These are phyloP conservation scores for Pseudognaphalium luteoalbum DNA, from an alignment of 129 eudicot genomes.

Conservation along the genomic window DNA sequence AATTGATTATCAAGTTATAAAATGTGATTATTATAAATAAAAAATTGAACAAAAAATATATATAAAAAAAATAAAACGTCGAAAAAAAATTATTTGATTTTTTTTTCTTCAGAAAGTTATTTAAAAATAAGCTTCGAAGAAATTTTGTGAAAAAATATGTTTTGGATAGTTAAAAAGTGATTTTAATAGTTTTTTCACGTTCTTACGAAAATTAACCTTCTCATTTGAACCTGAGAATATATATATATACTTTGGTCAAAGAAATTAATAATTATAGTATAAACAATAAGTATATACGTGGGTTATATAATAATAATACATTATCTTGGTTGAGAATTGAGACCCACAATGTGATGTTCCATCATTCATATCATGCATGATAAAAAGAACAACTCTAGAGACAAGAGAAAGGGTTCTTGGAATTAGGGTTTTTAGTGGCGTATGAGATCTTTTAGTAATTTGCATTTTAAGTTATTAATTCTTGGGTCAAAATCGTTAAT, in stretches of 20 bases:
- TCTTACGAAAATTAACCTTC: too few relatives aligned
- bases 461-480: conserved; percentile 23
- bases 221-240: too few relatives aligned
- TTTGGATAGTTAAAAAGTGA: too few relatives aligned
- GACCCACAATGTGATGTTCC: conserved; percentile 12
- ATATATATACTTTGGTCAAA: not conserved
- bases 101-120: too few relatives aligned
- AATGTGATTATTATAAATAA: too few relatives aligned
- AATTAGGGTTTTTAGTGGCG: conserved; percentile 23
- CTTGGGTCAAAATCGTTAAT: conserved; percentile 8
- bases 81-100: too few relatives aligned
- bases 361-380: conserved; percentile 22
- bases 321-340: conserved; percentile 11
- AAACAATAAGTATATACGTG: not conserved
- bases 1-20: too few relatives aligned
- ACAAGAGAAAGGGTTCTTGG: conserved; percentile 26
- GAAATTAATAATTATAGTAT: not conserved
- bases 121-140: too few relatives aligned
- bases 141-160: too few relatives aligned
- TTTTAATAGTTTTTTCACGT: too few relatives aligned
- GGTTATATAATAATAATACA: not conserved
- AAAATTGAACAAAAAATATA: too few relatives aligned
- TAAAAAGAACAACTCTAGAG: conserved; percentile 17
- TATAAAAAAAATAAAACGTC: too few relatives aligned
- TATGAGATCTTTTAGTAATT: not conserved